Percentiles rank a stretch among this genome's conserved stretches.
Evolutionary conservation across 2,329 filamentous ascomycete species (phyloP).

Genomic region (Cladorrhinum sp.): DNA sequence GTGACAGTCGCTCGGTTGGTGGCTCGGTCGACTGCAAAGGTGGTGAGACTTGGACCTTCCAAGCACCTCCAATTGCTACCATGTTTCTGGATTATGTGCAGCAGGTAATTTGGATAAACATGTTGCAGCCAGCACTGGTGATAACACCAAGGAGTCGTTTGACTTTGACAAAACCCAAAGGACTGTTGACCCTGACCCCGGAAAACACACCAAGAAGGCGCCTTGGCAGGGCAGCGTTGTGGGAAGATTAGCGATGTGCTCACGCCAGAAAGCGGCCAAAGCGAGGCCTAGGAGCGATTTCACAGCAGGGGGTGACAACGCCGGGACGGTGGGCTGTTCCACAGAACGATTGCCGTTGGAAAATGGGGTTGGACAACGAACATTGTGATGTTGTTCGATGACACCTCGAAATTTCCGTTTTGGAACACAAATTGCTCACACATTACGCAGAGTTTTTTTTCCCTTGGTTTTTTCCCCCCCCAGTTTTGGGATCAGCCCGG

Average conservation of each 20-base stretch:
- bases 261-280: constrained; percentile 9
- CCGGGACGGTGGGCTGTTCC: background rate
- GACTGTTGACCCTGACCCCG: no score
- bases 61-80: background rate
- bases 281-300: background rate
- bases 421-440: no score
- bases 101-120: constrained; percentile 8
- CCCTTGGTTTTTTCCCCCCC: no score
- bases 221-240: constrained; percentile 4
- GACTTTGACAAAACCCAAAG: no score
- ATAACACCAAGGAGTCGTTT: background rate
- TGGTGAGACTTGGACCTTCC: background rate
- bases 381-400: background rate
- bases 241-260: constrained; percentile 8
- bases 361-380: background rate
- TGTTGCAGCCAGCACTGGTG: background rate
- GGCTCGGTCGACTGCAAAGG: background rate
- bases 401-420: background rate
- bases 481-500: no score
- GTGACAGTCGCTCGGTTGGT: no score
- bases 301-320: background rate
- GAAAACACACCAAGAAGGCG: background rate
- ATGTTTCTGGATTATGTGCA: background rate
- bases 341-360: constrained; percentile 3
- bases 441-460: no score